Conservation (phyloP, 345 rosid species). For the Stellera chamaejasme region DNA sequence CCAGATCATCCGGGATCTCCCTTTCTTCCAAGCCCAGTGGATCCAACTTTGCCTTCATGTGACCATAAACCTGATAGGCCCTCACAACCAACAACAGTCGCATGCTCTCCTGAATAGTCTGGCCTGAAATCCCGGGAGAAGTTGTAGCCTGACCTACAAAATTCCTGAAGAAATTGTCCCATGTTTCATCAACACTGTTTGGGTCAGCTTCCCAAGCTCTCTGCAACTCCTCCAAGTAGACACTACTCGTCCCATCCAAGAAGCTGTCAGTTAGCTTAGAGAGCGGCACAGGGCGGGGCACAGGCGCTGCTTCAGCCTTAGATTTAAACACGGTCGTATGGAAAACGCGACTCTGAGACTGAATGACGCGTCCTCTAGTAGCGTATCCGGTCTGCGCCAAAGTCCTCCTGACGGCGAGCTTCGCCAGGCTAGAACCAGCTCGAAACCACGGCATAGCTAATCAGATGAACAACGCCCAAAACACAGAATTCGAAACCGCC, state of each 20-base stretch:
- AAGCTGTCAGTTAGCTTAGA: conserved; percentile 73
- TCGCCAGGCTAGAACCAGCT: conserved; percentile 49
- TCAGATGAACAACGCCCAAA: conserved; percentile 11
- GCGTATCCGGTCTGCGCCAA: conserved; percentile 40
- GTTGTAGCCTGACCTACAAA: conserved; percentile 76
- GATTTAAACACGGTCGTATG: conserved; percentile 45
- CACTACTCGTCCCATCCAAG: conserved; percentile 73
- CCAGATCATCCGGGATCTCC: conserved; percentile 64
- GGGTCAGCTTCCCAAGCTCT: conserved; percentile 82
- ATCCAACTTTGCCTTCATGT: conserved; percentile 76
- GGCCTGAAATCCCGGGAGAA: conserved; percentile 71
- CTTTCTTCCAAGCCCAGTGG: conserved; percentile 64
- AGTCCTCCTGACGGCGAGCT: conserved; percentile 56
- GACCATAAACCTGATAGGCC: conserved; percentile 86
- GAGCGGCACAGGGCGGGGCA: conserved; percentile 71
- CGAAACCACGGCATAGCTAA: conserved; percentile 63
- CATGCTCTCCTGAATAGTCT: conserved; percentile 88
- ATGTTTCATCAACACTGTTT: conserved; percentile 66
- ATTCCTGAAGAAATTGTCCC: conserved; percentile 79
- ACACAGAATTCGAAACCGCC: background rate
- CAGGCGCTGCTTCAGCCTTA: conserved; percentile 55
- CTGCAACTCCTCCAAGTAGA: conserved; percentile 72
- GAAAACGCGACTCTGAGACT: conserved; percentile 35
- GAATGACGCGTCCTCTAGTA: conserved; percentile 31
- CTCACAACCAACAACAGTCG: conserved; percentile 64